Base-by-base conservation (phyloP, 164 flowering plant genomes). In the Echeveria elegans region DNA sequence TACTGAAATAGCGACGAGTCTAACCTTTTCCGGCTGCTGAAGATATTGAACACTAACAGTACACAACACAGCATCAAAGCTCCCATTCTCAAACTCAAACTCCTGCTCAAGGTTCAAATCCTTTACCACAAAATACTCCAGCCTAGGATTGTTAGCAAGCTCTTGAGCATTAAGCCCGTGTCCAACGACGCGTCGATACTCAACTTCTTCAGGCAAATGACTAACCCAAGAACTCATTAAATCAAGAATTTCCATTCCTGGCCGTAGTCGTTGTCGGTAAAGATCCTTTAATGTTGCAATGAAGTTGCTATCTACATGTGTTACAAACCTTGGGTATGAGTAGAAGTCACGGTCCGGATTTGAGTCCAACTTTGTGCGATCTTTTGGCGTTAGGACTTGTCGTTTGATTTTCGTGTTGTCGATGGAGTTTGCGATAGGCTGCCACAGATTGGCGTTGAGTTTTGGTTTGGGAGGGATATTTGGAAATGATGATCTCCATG, bases 161-260 rank as follows among this genome's bases (percentile, higher is more conserved):
- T 89, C 96, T 67, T 86, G 89, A 0, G 89, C 87, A 60, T 89
- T 88, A 7, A 89, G 86, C 9, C 96, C 96, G 75, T 89, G 96
- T 0, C 96, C 96, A n/a, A 86, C 91, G 47, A 89, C 91, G 70
- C 75, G 88, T 68, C 76, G 75, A 79, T 80, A 89, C 76, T 28
- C 34, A 4, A 82, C 78, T 64, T 89, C 88, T 18, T 71, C 34
- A 2, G 93, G 96, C 45, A 89, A 72, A 73, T 89, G 93, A 77
- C 93, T 87, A 61, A 89, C 78, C 93, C 96, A 89, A 23, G 96
- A 89, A 78, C 96, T 89, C 91, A 86, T 85, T n/a, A 89, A 82
- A 53, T 89, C 93, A 47, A 89, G 83, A 47, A 89, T 69, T 61
- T 82, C 88, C 36, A 69, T 76, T n/a, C 73, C 89, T 23, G 90